Evolutionary conservation across 2,329 filamentous ascomycete species (phyloP).

Genomic region (Phaeomoniella chlamydospora): DNA sequence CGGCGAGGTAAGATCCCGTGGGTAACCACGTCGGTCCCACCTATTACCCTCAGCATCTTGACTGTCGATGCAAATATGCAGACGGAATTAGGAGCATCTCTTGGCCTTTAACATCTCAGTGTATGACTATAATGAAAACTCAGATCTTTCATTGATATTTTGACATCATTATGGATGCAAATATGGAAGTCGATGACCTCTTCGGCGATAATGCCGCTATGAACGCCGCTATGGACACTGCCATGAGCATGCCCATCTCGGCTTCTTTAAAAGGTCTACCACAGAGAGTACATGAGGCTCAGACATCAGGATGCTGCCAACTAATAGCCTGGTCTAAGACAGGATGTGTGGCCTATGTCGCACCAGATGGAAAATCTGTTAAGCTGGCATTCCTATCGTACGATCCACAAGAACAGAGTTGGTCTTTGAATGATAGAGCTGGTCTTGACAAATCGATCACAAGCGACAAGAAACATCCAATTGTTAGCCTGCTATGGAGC

Average conservation of each 20-base stretch:
- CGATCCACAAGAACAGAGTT: conserved; percentile 53
- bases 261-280: conserved; percentile 51
- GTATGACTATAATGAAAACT: too few relatives aligned
- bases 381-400: conserved; percentile 61
- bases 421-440: conserved; percentile 60
- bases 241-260: conserved; percentile 27
- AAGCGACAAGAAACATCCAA: conserved; percentile 46
- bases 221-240: conserved; percentile 20
- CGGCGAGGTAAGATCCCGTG: too few relatives aligned
- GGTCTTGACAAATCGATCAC: conserved; percentile 47
- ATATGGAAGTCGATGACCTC: conserved; percentile 55
- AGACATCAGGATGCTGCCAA: conserved; percentile 62
- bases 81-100: too few relatives aligned
- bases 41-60: too few relatives aligned
- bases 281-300: conserved; percentile 62
- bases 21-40: too few relatives aligned
- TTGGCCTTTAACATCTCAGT: too few relatives aligned
- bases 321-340: conserved; percentile 76
- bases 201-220: conserved; percentile 51
- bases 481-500: conserved; percentile 76
- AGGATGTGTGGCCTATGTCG: conserved; percentile 73
- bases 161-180: conserved; percentile 43
- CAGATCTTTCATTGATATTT: too few relatives aligned
- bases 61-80: too few relatives aligned
- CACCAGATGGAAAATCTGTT: conserved; percentile 53